phyloP scores from a whole-genome alignment of 208 protist genomes.

The Crithidia sp. region DNA sequence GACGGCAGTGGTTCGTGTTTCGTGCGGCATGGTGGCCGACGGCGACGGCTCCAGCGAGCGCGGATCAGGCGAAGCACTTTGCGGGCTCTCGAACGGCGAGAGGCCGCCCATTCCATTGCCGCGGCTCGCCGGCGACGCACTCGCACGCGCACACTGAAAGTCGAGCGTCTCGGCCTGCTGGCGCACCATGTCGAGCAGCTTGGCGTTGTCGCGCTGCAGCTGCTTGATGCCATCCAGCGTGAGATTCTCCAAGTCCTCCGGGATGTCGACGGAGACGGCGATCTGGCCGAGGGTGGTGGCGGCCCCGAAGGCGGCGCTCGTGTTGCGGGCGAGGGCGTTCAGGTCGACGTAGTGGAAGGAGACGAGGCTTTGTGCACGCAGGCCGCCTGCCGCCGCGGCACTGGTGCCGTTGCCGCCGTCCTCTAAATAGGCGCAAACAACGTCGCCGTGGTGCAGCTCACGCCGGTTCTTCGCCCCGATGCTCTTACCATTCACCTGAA shows the following conservation, averaged over 20 bases:
- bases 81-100: conserved; percentile 30
- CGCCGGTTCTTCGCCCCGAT: conserved; percentile 41
- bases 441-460: conserved; percentile 71
- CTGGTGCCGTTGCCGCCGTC: conserved; percentile 12
- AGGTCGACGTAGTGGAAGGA: conserved; percentile 79
- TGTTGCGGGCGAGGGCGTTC: conserved; percentile 55
- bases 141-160: conserved; percentile 51
- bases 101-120: conserved; percentile 28
- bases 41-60: conserved; percentile 24
- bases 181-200: conserved; percentile 65
- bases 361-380: conserved; percentile 49
- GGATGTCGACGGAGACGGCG: conserved; percentile 46
- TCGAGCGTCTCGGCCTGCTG: conserved; percentile 58
- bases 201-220: conserved; percentile 63
- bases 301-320: conserved; percentile 16
- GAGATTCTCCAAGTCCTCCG: conserved; percentile 33
- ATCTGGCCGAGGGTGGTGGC: conserved; percentile 52
- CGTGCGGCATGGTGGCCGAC: conserved; percentile 17
- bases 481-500: conserved; percentile 68
- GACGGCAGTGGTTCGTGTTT: conserved; percentile 7
- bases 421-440: conserved; percentile 63
- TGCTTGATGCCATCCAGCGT: conserved; percentile 58
- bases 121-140: conserved; percentile 26
- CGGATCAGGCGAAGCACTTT: conserved; percentile 36
- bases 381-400: not conserved